Base-by-base conservation (phyloP, 2,329 filamentous ascomycete genomes). In the Calonectria pauciramosa region DNA sequence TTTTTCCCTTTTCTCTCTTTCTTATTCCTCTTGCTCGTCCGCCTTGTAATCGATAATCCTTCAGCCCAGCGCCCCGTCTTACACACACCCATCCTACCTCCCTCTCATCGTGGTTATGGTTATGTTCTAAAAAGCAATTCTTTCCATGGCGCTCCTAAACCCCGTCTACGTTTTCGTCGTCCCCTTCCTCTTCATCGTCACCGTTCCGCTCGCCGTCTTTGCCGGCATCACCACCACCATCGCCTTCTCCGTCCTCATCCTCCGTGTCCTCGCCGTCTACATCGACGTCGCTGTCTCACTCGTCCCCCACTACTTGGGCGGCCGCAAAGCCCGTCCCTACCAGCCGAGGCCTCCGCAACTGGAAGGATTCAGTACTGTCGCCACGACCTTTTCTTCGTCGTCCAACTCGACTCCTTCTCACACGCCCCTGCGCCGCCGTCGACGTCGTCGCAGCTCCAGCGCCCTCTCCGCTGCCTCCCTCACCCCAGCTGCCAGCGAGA, bases 171-270 rank as follows among this genome's bases (percentile, higher is more conserved):
- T 87, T 77, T 83, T 94, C 64, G 85, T 92, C 68, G 87, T 93
- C 67, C 92, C 92, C n/a, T 88, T 93, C 79, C 86, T 94, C 77
- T 88, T 91, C 80, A 76, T 93, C 76, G 86, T 93, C 80, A 92
- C 92, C 28, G 84, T 94, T 16, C 93, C 93, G 11, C 87, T 94
- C 68, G 88, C 91, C 78, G 81, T 94, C 65, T 89, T 92, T 70
- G 93, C 93, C 68, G 89, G 88, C 76, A 84, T 94, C 76, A 94
- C 93, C 38, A 92, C 92, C 70, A 88, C 88, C 6, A 78, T 94
- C 63, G 91, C 93, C 49, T 90, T 93, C 76, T 86, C 89, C 47
- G 87, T 93, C 44, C 88, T 94, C 64, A 88, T 91, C 80, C 84
- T 93, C 75, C 89, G 92, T 30, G 89, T 93, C 30, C 85, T 90